Conservation (phyloP, 208 protist species). For the Entamoeba histolytica region DNA sequence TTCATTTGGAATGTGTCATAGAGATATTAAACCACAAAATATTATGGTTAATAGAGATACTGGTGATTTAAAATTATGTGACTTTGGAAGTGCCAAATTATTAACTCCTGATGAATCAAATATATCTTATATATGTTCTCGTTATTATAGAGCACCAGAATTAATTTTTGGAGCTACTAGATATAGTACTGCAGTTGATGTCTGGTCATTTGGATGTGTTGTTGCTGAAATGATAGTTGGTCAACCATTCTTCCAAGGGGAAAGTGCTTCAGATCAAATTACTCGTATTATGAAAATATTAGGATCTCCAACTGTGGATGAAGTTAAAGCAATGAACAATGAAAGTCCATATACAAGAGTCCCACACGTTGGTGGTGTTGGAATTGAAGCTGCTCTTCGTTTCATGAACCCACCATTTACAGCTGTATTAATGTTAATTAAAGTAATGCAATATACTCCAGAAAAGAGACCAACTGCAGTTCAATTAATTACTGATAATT, state of each 20-base stretch:
- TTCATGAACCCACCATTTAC: not conserved
- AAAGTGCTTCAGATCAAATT: conserved; percentile 35
- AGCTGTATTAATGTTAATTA: not conserved
- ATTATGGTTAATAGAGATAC: conserved; percentile 64
- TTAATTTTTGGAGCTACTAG: not conserved
- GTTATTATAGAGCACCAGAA: conserved; percentile 25
- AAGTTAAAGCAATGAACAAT: conserved; percentile 21
- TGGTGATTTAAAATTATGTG: conserved; percentile 72
- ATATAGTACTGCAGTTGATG: conserved; percentile 53
- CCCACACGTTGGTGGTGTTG: not conserved
- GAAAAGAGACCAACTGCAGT: not conserved
- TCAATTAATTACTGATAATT: not conserved
- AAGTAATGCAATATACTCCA: not conserved
- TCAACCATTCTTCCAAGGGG: conserved; percentile 69
- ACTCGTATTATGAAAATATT: conserved; percentile 34
- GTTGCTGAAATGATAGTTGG: conserved; percentile 70
- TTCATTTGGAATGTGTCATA: conserved; percentile 50
- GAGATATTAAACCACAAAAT: conserved; percentile 81
- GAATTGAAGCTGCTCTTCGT: not conserved
- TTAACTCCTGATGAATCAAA: not conserved
- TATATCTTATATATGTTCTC: conserved; percentile 15
- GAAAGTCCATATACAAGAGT: not conserved
- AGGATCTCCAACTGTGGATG: conserved; percentile 24
- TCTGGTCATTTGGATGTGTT: conserved; percentile 90
- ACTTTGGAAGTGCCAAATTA: conserved; percentile 54